Percentiles rank a stretch among this genome's conserved stretches.
Conservation (phyloP, 2,329 filamentous ascomycete genomes). For the Clarireedia paspali region DNA sequence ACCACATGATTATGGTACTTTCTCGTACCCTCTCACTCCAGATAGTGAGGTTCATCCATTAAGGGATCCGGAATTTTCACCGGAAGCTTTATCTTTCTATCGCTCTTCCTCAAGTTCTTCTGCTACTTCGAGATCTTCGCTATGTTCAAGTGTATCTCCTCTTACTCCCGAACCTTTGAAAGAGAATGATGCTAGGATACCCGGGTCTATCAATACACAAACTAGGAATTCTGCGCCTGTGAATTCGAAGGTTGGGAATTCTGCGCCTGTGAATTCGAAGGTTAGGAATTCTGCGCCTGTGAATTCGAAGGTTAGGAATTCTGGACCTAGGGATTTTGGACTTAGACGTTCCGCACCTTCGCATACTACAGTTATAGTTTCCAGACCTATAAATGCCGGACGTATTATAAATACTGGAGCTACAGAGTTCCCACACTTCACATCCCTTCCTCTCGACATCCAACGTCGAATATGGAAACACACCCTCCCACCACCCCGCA, state of each 20-base stretch:
- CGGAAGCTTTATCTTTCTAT: background rate
- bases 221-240: background rate
- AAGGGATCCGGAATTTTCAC: too few relatives aligned
- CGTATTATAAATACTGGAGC: background rate
- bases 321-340: background rate
- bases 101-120: constrained; percentile 1
- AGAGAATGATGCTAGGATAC: background rate
- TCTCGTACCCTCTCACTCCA: background rate
- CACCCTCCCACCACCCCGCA: background rate
- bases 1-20: constrained; percentile 3
- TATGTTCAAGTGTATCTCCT: background rate
- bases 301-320: background rate
- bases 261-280: too few relatives aligned
- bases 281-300: background rate
- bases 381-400: background rate
- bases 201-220: too few relatives aligned
- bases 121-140: background rate
- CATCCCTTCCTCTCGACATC: background rate
- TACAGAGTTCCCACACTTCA: background rate
- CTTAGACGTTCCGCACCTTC: too few relatives aligned
- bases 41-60: background rate
- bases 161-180: background rate
- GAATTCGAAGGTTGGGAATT: background rate
- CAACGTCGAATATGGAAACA: background rate
- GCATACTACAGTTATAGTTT: too few relatives aligned